Conservation (phyloP, 345 rosid genomes). For the Rhodamnia rubescens region DNA sequence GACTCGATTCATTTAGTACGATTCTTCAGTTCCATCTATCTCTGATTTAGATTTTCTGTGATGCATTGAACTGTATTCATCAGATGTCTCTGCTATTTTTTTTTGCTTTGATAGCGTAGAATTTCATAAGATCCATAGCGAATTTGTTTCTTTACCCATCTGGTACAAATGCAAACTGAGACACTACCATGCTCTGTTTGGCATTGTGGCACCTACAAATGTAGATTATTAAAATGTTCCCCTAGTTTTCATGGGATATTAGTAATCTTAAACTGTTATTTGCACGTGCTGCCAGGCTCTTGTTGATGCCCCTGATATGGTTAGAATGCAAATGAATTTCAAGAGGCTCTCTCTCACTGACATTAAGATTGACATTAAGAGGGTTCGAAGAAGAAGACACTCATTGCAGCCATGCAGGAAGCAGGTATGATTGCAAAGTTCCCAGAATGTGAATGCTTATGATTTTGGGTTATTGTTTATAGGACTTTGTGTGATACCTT, state of each 20-base stretch:
- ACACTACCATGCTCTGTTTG: neutral
- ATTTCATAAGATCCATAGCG: neutral
- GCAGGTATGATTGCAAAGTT: constrained; percentile 49
- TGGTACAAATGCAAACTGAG: neutral
- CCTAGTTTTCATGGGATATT: neutral
- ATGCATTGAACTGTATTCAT: neutral
- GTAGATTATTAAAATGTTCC: neutral
- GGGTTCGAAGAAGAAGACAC: constrained; percentile 71
- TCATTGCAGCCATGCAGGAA: constrained; percentile 83
- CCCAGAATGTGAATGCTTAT: neutral
- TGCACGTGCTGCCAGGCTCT: constrained; percentile 44
- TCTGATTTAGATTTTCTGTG: neutral
- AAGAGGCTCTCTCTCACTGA: constrained; percentile 89
- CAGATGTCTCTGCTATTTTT: neutral
- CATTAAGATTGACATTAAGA: constrained; percentile 66
- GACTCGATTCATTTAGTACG: neutral
- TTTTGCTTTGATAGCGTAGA: neutral
- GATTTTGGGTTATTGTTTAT: neutral
- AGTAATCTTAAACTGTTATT: neutral
- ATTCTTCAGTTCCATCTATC: neutral
- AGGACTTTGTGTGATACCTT: neutral
- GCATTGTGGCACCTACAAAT: neutral
- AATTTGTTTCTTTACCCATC: neutral
- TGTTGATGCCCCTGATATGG: constrained; percentile 92
- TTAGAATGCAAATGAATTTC: constrained; percentile 84